Evolutionary conservation across 768 basidiomycete genomes (phyloP), one percentile per base, ranked within the genome.

Genomic region (Tulasnella sp.): DNA sequence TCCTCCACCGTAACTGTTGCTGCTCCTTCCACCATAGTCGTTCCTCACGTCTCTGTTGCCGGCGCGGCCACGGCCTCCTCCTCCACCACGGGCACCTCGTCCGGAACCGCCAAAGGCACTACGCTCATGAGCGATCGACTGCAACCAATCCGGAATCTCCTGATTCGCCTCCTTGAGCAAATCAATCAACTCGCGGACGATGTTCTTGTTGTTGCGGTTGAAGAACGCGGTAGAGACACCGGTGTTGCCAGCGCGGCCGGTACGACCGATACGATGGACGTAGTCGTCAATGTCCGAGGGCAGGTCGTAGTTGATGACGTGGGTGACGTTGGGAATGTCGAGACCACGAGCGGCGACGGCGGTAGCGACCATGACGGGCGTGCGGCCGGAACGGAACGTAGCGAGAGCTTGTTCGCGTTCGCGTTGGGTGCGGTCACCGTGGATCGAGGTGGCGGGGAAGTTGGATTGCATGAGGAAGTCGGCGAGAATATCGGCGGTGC

Each of bases 261-360:
- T 97, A 86, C 96, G 93, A 86, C 95, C 95, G 80, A 96, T 97
- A 81, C 95, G 96, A 83, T 99, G 96, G 67, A 99, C 96, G 84
- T 99, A 99, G 84, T 99, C 97, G 81, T 99, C 97, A 79, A 99
- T 96, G 85, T 99, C 97, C 78, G 92, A 92, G 15, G 97, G 97
- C 6, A 99, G 87, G 83, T 99, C 97, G 84, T 98, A 99, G 84
- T 98, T 97, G 86, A 99, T 88, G 81, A 99, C 97, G 83, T 99
- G 97, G 19, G 93, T 97, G 81, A 99, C 97, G 83, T 99, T 97
- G 78, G 97, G 97, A 80, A 99, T 99, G 84, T 99, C 97, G 80
- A 99, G 90, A 81, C 97, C 97, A 86, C 97, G 95, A 76, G 97
- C 97, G 40, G 97, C 97, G 76, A 99, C 97, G 72, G 97, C 97